Conservation (phyloP, 768 basidiomycete genomes). For the Pulveroboletus frians region DNA sequence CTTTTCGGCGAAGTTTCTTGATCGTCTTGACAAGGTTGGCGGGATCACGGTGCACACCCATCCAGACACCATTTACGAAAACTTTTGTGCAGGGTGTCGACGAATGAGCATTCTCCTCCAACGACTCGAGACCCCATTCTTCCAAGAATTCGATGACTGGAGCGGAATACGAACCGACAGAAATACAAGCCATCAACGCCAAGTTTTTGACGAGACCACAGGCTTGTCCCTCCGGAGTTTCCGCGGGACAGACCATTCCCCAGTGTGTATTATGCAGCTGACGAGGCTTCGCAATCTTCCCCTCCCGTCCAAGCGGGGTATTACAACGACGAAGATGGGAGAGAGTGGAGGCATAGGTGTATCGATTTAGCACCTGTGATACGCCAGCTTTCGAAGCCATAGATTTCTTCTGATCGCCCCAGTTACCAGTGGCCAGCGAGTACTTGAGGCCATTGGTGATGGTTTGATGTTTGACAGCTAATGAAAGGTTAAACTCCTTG, state of each 20-base stretch:
- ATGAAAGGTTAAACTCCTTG: slow-evolving; percentile 87
- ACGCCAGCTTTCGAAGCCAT: slow-evolving; percentile 98
- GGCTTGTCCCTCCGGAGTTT: slow-evolving; percentile 99
- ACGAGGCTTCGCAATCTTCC: slow-evolving; percentile 98
- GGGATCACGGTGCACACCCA: slow-evolving; percentile 96
- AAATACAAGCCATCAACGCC: slow-evolving; percentile 95
- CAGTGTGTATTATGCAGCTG: slow-evolving; percentile 99
- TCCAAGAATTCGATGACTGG: slow-evolving; percentile 98
- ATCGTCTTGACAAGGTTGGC: slow-evolving; percentile 89
- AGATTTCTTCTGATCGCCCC: slow-evolving; percentile 98
- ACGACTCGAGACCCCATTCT: slow-evolving; percentile 94
- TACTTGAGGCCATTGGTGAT: slow-evolving; percentile 98
- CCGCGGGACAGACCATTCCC: slow-evolving; percentile 99
- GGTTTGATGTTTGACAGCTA: slow-evolving; percentile 93
- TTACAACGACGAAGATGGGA: slow-evolving; percentile 98
- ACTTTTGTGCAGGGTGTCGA: slow-evolving; percentile 87
- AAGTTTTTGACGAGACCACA: slow-evolving; percentile 99
- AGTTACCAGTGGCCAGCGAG: slow-evolving; percentile 96
- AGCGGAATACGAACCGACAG: slow-evolving; percentile 92
- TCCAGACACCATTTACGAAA: slow-evolving; percentile 99
- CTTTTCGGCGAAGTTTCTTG: slow-evolving; percentile 86
- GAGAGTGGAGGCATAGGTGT: slow-evolving; percentile 96
- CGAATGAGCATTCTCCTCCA: slow-evolving; percentile 90
- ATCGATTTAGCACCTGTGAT: slow-evolving; percentile 96
- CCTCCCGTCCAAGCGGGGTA: slow-evolving; percentile 95